Base-by-base conservation (phyloP, 257 asterid species). In the Forsythia viridissima region DNA sequence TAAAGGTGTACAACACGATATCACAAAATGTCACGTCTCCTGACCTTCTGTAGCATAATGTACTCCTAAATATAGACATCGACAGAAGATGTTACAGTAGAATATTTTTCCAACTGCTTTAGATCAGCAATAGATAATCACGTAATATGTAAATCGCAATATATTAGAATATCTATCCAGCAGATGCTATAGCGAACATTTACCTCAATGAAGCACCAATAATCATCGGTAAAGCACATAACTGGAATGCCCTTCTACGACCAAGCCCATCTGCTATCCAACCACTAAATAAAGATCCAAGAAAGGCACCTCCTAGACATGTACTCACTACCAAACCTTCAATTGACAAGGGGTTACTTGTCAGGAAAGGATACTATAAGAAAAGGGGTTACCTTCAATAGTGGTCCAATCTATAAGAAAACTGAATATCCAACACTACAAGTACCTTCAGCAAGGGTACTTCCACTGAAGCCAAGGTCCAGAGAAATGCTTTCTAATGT, bases 241-340 rank as follows among this genome's bases (percentile, higher is more conserved):
- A 84, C 39, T 94, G 98, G 80, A 94, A 90, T 4, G 95, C 87
- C 80, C 95, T 90, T 77, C 92, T 85, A 65, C 97, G 92, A 66
- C 98, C 98, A 86, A 94, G 84, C 71, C 94, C 93, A 81, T 93
- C 98, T 43, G 90, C 86, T 74, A 86, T 88, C 92, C 90, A 90
- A 76, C 98, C 98, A 77, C 98, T 92, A 83, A 87, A 86, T 73
- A 91, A n/a, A 36, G 96, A 94, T 63, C 98, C 98, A 82, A 89
- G 67, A 79, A 93, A 90, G 59, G 98, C 98, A 80, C 98, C 98
- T 73, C 92, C 98, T 71, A 93, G 83, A 76, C 98, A 92, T 36
- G 96, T 87, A 82, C 98, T 93, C 80, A 93, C 98, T 73, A 93
- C 96, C 91, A 93, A 81, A 77, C 98, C 98, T 93, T 82, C 77